Evolutionary conservation across 305 asterid genomes (phyloP).

Genomic region (Rubia peregrina): DNA sequence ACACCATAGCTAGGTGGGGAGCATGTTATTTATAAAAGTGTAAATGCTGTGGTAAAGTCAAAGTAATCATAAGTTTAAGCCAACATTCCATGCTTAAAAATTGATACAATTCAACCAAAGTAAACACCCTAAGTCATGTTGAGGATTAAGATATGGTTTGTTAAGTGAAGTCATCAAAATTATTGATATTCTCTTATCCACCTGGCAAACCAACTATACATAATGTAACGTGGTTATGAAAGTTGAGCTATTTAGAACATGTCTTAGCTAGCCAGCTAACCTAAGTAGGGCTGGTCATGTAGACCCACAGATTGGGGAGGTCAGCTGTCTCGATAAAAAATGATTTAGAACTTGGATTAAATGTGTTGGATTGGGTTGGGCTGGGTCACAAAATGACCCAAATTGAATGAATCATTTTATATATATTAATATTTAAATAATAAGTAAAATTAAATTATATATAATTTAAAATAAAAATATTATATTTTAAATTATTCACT

Average conservation of each 20-base stretch:
- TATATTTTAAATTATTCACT: too few species aligned
- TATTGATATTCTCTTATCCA: background rate
- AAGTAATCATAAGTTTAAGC: constrained; percentile 11
- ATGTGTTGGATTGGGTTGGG: too few species aligned
- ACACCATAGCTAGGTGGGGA: background rate
- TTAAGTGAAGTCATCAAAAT: background rate
- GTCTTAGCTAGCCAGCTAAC: background rate
- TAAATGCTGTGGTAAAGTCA: constrained; percentile 5
- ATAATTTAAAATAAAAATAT: too few species aligned
- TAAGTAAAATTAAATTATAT: too few species aligned
- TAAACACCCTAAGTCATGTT: background rate
- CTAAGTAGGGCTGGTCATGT: too few species aligned
- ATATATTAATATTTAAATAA: too few species aligned
- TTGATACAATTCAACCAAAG: constrained; percentile 4
- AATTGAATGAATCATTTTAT: too few species aligned
- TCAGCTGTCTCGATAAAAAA: too few species aligned
- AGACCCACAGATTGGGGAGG: too few species aligned
- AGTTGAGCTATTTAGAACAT: background rate
- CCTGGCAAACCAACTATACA: background rate
- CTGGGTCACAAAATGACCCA: too few species aligned
- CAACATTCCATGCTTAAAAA: background rate
- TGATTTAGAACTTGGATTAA: too few species aligned
- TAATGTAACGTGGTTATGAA: background rate
- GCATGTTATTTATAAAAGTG: background rate
- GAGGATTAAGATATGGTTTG: background rate